phyloP scores from a whole-genome alignment of 805 yeast species.

The Torulaspora quercuum region DNA sequence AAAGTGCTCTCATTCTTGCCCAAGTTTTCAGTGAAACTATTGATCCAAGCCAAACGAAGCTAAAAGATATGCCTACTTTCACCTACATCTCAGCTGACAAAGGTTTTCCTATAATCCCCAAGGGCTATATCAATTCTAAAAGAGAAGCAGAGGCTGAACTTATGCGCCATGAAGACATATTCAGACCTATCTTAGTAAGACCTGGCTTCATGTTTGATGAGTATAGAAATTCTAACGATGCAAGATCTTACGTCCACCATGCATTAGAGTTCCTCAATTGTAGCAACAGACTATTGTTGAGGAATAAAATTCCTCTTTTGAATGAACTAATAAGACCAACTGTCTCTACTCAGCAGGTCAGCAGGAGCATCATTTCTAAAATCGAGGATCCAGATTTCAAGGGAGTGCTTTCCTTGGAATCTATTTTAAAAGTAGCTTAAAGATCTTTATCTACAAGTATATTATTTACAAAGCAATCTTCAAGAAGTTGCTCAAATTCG shows the following conservation, averaged over 20 bases:
- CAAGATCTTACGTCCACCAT: constrained; percentile 36
- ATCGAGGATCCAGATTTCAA: constrained; percentile 47
- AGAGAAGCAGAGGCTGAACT: constrained; percentile 69
- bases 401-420: constrained; percentile 61
- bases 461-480: background rate
- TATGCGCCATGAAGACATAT: constrained; percentile 38
- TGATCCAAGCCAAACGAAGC: constrained; percentile 17
- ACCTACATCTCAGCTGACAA: constrained; percentile 81
- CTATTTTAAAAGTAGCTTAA: constrained; percentile 19
- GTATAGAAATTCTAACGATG: constrained; percentile 34
- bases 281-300: constrained; percentile 43
- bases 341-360: constrained; percentile 65
- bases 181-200: constrained; percentile 63
- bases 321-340: constrained; percentile 57
- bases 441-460: constrained; percentile 6
- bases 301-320: constrained; percentile 38
- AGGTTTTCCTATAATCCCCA: constrained; percentile 63
- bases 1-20: constrained; percentile 64
- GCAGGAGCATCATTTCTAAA: constrained; percentile 53
- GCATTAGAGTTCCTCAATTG: constrained; percentile 44
- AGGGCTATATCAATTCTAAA: constrained; percentile 70
- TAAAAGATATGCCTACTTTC: constrained; percentile 42
- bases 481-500: too few species aligned
- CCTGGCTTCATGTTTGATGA: constrained; percentile 84
- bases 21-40: constrained; percentile 43